Conservation (phyloP, 345 rosid species). For the Streptanthus diversifolius region DNA sequence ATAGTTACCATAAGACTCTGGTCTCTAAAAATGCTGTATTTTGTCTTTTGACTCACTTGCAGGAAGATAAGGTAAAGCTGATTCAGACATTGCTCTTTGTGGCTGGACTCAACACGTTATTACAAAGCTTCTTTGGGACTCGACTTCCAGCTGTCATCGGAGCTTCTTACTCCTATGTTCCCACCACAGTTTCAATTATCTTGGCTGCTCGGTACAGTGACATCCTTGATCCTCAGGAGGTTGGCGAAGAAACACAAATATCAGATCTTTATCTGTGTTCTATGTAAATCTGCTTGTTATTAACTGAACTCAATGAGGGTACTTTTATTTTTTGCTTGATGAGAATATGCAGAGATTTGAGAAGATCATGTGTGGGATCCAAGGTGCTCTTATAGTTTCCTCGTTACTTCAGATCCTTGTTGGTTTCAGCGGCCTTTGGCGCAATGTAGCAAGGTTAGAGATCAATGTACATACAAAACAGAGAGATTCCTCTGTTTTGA, state of each 20-base stretch:
- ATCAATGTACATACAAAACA: not conserved
- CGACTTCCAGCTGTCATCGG: constrained; percentile 89
- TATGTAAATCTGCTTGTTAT: not conserved
- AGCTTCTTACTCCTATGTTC: constrained; percentile 71
- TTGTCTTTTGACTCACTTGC: constrained; percentile 1
- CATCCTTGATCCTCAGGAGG: constrained; percentile 74
- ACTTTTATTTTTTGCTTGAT: not conserved
- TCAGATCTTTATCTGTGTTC: not conserved
- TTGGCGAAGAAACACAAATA: constrained; percentile 13
- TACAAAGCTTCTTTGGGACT: constrained; percentile 70
- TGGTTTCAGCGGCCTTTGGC: constrained; percentile 95
- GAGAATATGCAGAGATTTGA: constrained; percentile 60
- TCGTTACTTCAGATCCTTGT: constrained; percentile 78
- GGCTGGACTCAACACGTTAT: constrained; percentile 75
- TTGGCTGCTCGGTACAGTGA: constrained; percentile 77
- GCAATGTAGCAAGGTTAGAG: constrained; percentile 69
- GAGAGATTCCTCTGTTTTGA: not conserved
- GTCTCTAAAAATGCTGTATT: not conserved
- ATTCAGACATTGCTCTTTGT: constrained; percentile 86
- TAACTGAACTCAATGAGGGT: not conserved
- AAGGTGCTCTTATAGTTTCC: constrained; percentile 76
- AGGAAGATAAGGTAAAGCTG: constrained; percentile 92
- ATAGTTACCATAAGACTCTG: not conserved
- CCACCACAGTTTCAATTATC: constrained; percentile 71
- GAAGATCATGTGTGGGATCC: constrained; percentile 82